These are phyloP conservation scores for Trypanosoma melophagium DNA, from an alignment of 208 protist species.

Conservation along the genomic window DNA sequence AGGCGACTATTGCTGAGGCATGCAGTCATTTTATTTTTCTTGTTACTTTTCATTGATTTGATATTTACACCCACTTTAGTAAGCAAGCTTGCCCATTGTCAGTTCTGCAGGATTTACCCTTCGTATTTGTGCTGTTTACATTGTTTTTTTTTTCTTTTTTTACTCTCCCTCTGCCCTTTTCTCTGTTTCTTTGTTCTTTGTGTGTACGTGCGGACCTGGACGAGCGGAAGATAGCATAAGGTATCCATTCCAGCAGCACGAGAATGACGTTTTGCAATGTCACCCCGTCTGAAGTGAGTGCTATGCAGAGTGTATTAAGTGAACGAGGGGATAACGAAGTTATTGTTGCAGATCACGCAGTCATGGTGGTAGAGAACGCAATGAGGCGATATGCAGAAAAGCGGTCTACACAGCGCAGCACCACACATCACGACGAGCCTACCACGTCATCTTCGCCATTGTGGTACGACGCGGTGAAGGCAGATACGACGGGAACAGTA, in stretches of 20 bases:
- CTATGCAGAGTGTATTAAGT: not conserved
- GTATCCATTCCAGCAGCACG: too few species aligned
- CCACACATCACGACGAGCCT: not conserved
- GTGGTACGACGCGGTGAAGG: constrained; percentile 9
- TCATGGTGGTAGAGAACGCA: constrained; percentile 6
- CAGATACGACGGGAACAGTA: constrained; percentile 14
- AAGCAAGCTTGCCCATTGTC: too few species aligned
- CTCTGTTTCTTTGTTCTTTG: not conserved
- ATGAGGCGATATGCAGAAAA: constrained; percentile 30
- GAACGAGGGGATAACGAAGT: not conserved
- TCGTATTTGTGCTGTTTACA: too few species aligned
- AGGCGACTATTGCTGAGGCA: constrained; percentile 6
- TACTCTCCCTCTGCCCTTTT: not conserved
- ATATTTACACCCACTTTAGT: not conserved
- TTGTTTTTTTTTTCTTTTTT: constrained; percentile 12
- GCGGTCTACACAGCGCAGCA: constrained; percentile 20
- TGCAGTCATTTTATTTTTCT: constrained; percentile 8
- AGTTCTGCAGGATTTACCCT: too few species aligned
- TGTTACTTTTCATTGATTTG: constrained; percentile 15
- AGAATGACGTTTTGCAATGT: constrained; percentile 17
- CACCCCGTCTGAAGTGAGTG: not conserved
- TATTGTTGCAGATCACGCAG: constrained; percentile 1
- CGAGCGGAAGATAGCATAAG: too few species aligned
- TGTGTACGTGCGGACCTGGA: too few species aligned
- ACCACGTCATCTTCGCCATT: not conserved